Conservation (phyloP, 768 basidiomycete genomes). For the Tricholoma flavovirens region DNA sequence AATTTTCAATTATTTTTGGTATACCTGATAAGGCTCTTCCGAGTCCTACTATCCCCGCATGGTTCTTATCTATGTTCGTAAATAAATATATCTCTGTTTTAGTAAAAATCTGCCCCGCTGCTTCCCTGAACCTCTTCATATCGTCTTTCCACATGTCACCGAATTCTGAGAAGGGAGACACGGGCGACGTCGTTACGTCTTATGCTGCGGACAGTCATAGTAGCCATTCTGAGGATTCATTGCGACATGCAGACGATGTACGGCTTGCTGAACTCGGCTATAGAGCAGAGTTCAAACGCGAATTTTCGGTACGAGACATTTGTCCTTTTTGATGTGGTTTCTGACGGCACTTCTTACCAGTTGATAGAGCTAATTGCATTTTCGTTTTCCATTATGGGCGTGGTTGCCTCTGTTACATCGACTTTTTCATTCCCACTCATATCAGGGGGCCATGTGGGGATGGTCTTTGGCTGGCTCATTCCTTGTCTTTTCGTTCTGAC, state of each 20-base stretch:
- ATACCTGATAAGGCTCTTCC: no score
- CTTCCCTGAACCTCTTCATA: neutral
- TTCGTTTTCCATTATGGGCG: conserved; percentile 68
- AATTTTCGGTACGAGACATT: conserved; percentile 52
- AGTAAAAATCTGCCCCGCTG: neutral
- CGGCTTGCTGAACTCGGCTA: conserved; percentile 65
- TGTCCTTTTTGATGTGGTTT: neutral
- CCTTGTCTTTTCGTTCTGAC: conserved; percentile 63
- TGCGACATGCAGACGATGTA: conserved; percentile 39
- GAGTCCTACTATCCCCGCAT: no score
- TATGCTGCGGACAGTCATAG: neutral
- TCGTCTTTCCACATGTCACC: neutral
- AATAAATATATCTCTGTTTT: neutral
- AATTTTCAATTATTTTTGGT: no score
- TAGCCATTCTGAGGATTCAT: neutral
- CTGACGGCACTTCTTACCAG: conserved; percentile 21
- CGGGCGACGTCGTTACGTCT: neutral
- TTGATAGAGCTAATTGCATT: conserved; percentile 61
- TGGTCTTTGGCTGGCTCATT: conserved; percentile 75
- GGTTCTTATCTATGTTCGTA: no score
- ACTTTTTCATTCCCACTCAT: conserved; percentile 59
- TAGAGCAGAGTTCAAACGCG: conserved; percentile 66
- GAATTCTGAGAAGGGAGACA: neutral
- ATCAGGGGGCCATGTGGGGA: conserved; percentile 70
- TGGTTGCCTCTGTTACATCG: conserved; percentile 63